Conservation (phyloP, 495 filamentous ascomycete species). For the Evernia prunastri region DNA sequence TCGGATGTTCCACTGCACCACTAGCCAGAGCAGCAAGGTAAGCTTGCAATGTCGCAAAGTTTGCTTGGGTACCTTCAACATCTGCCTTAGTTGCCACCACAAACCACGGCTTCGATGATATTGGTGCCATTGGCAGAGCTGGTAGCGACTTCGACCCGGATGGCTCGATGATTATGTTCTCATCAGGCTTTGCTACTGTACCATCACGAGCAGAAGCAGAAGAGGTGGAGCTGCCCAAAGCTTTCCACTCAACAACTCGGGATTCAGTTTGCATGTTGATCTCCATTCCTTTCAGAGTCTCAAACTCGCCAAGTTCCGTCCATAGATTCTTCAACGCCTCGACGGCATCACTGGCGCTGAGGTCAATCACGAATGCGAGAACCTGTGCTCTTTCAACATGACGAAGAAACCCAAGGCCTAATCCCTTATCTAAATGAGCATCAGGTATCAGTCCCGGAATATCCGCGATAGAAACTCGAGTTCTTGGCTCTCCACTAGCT, state of each 20-base stretch:
- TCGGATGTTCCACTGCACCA: constrained; percentile 60
- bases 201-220: constrained; percentile 13
- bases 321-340: constrained; percentile 71
- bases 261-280: constrained; percentile 45
- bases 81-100: constrained; percentile 96
- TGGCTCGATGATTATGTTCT: constrained; percentile 34
- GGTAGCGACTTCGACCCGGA: constrained; percentile 22
- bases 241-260: constrained; percentile 25
- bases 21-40: constrained; percentile 59
- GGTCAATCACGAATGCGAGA: constrained; percentile 87
- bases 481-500: constrained; percentile 40
- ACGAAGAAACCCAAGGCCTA: constrained; percentile 85
- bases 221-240: constrained; percentile 11
- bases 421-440: constrained; percentile 85
- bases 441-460: constrained; percentile 88
- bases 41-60: constrained; percentile 59
- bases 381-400: constrained; percentile 92
- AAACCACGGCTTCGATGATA: constrained; percentile 90
- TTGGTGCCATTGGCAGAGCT: constrained; percentile 45
- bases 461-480: constrained; percentile 87
- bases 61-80: constrained; percentile 66
- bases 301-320: constrained; percentile 84
- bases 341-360: constrained; percentile 72
- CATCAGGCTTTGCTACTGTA: constrained; percentile 18
- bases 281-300: constrained; percentile 59